Base-by-base conservation (phyloP, 139 green algal genomes). In the Tetratostichococcus sp. region DNA sequence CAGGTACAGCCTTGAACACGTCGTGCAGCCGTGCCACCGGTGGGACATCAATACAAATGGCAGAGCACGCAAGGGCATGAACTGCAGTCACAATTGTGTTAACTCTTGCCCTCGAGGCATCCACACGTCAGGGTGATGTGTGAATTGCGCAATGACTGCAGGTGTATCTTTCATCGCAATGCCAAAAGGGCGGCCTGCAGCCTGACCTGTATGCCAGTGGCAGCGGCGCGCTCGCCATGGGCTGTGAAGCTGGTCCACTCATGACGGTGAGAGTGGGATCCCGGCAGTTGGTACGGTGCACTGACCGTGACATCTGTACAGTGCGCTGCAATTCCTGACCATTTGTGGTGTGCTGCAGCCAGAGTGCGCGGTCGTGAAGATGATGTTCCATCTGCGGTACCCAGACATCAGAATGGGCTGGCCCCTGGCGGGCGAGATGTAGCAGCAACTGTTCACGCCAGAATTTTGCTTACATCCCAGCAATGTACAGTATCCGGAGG, bases 311-410 rank as follows among this genome's bases (percentile, higher is more conserved):
- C 35, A 28, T 33, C n/a, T n/a, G n/a, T n/a, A n/a, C n/a, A n/a
- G n/a, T n/a, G n/a, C n/a, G n/a, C n/a, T n/a, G n/a, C n/a, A n/a
- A n/a, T n/a, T n/a, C n/a, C n/a, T n/a, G n/a, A n/a, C n/a, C n/a
- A n/a, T n/a, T n/a, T n/a, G n/a, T n/a, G n/a, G 16, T 68, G 5
- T 69, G 28, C 28, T 84, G 1, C 50, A 62, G 50, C 86, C 92
- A 5, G 92, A 97, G 74, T 93, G 86, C 71, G 91, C 93, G 0
- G 82, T 87, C 6, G 87, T 95, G 17, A 98, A 98, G 83, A 85
- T 97, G 81, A 98, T 98, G 94, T 83, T 96, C 59, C 93, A 85
- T 74, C 78, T 97, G 2, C 71, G 82, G 39, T 88, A 62, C 26
- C 19, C 50, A 62, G 50, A 62, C 50, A 62, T 62, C 50, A 62